Percentiles rank a stretch among this genome's conserved stretches.
Evolutionary conservation across 192 early-diverging fungal genomes (phyloP).

Genomic region (Podila epigama): DNA sequence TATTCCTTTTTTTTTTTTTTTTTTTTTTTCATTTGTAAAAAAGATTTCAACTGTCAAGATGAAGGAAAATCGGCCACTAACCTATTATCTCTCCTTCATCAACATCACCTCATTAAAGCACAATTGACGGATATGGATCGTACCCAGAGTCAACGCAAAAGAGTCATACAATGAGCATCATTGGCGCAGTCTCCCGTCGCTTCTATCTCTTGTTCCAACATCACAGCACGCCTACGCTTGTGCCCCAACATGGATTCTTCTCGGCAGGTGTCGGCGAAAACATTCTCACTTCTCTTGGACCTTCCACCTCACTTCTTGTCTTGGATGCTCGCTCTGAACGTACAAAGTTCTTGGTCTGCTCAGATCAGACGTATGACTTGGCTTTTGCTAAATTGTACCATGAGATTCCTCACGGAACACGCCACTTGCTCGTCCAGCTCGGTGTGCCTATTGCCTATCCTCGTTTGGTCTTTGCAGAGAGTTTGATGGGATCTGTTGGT

Average conservation of each 20-base stretch:
- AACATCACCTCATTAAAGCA: slow-evolving; percentile 4
- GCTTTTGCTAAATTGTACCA: slow-evolving; percentile 66
- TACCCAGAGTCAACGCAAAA: slow-evolving; percentile 69
- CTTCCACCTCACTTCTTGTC: slow-evolving; percentile 66
- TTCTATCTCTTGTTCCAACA: slow-evolving; percentile 90
- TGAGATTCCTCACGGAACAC: slow-evolving; percentile 60
- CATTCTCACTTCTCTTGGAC: slow-evolving; percentile 75
- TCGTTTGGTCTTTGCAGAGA: slow-evolving; percentile 73
- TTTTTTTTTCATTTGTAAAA: not conserved
- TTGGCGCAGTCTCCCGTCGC: slow-evolving; percentile 66
- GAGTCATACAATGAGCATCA: slow-evolving; percentile 11
- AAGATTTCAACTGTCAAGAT: not conserved
- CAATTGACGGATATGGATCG: slow-evolving; percentile 87
- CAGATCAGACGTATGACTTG: slow-evolving; percentile 64
- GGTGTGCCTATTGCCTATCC: slow-evolving; percentile 85
- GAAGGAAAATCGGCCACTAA: not conserved
- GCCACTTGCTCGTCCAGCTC: slow-evolving; percentile 74
- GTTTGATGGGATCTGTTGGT: slow-evolving; percentile 67
- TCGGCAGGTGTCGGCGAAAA: slow-evolving; percentile 56
- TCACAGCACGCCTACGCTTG: slow-evolving; percentile 69
- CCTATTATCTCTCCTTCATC: not conserved
- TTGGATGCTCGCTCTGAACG: slow-evolving; percentile 84
- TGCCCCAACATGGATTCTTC: slow-evolving; percentile 69
- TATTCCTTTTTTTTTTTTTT: not conserved
- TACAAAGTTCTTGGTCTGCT: slow-evolving; percentile 66